Percentiles rank a stretch among this genome's conserved stretches.
phyloP scores from a whole-genome alignment of 2,329 filamentous ascomycete genomes.

The Botrytis cinerea region DNA sequence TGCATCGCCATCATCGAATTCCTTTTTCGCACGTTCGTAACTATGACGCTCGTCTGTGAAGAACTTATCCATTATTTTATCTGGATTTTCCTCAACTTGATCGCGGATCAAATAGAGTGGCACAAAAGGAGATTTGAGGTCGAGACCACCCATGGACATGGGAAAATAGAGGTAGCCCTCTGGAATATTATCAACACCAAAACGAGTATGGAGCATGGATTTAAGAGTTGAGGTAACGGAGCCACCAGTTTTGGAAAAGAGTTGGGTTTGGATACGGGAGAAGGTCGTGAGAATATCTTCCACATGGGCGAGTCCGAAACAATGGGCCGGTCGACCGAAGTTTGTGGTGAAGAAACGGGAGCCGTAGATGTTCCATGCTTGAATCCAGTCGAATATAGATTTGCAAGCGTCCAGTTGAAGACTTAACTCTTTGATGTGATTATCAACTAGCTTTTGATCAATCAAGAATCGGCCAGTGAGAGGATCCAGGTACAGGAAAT shows the following conservation, averaged over 20 bases:
- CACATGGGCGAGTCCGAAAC: slow-evolving; percentile 55
- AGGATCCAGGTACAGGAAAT: slow-evolving; percentile 56
- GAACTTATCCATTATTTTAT: slow-evolving; percentile 35
- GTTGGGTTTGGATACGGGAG: slow-evolving; percentile 51
- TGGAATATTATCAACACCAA: slow-evolving; percentile 45
- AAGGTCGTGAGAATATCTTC: slow-evolving; percentile 55
- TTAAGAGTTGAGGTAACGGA: slow-evolving; percentile 52
- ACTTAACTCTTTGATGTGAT: slow-evolving; percentile 56
- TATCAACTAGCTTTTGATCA: slow-evolving; percentile 54
- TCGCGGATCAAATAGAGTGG: slow-evolving; percentile 36
- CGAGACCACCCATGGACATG: slow-evolving; percentile 44
- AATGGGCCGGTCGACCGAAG: slow-evolving; percentile 55
- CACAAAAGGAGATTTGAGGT: slow-evolving; percentile 46
- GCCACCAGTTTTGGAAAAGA: slow-evolving; percentile 47
- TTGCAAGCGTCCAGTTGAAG: slow-evolving; percentile 55
- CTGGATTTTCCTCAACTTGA: slow-evolving; percentile 31
- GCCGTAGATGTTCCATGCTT: slow-evolving; percentile 60
- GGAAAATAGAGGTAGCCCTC: slow-evolving; percentile 47
- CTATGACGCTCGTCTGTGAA: slow-evolving; percentile 40
- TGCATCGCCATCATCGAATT: slow-evolving; percentile 37
- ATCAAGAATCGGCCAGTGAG: slow-evolving; percentile 53
- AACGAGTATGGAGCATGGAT: slow-evolving; percentile 51
- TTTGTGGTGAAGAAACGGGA: slow-evolving; percentile 57
- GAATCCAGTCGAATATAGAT: slow-evolving; percentile 58
- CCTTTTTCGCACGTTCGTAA: slow-evolving; percentile 41